Evolutionary conservation across 2,329 filamentous ascomycete species (phyloP).

Genomic region (Thelonectria blattea): DNA sequence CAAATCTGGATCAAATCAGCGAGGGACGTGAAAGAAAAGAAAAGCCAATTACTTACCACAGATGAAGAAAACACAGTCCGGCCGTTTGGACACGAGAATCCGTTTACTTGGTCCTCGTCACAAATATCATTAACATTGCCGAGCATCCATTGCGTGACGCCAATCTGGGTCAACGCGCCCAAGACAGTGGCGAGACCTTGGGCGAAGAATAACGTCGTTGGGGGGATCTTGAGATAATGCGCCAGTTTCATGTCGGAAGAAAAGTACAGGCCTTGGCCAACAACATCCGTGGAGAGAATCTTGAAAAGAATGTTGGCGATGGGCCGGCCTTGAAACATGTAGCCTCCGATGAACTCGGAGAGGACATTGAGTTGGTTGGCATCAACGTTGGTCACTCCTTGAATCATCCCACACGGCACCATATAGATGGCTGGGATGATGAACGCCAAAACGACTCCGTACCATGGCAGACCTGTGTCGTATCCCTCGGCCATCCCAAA

Average conservation of each 20-base stretch:
- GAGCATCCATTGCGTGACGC: slow-evolving; percentile 15
- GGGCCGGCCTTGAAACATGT: slow-evolving; percentile 54
- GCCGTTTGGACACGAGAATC: slow-evolving; percentile 16
- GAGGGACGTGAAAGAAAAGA: background rate
- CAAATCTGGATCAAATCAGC: slow-evolving; percentile 1
- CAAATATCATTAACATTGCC: slow-evolving; percentile 10
- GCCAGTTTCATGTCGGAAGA: slow-evolving; percentile 13
- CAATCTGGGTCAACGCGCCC: slow-evolving; percentile 9
- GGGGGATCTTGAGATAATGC: slow-evolving; percentile 16
- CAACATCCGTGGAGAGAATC: slow-evolving; percentile 30
- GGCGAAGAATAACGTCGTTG: slow-evolving; percentile 11
- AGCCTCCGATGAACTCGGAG: slow-evolving; percentile 56
- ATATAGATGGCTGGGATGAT: slow-evolving; percentile 41
- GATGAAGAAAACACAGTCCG: slow-evolving; percentile 12
- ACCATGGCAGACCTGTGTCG: slow-evolving; percentile 52
- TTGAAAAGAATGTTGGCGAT: slow-evolving; percentile 59
- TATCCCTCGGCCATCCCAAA: slow-evolving; percentile 46
- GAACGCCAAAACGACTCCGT: slow-evolving; percentile 24
- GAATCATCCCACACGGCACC: slow-evolving; percentile 49
- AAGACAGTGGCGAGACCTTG: slow-evolving; percentile 9
- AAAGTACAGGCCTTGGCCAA: slow-evolving; percentile 14
- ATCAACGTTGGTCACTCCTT: slow-evolving; percentile 55
- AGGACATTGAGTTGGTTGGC: slow-evolving; percentile 56
- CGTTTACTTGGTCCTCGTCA: slow-evolving; percentile 9
- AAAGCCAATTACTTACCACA: background rate